These are phyloP conservation scores for Linnemannia elongata DNA, from an alignment of 192 early-diverging fungal species.

Conservation along the genomic window DNA sequence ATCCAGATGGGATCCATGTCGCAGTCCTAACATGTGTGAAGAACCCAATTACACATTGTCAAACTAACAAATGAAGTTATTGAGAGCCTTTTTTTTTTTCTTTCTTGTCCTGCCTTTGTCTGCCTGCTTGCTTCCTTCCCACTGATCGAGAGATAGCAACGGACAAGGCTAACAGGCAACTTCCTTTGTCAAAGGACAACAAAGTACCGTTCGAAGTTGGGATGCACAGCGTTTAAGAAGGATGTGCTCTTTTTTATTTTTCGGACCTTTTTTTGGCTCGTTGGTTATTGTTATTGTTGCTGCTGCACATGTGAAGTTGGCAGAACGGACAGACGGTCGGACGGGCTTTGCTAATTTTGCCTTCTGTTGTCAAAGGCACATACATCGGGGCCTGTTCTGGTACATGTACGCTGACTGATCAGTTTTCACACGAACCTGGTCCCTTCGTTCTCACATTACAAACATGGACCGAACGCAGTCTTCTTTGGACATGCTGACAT, in stretches of 20 bases:
- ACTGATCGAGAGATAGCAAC: too few species aligned
- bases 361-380: not conserved
- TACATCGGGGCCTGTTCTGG: not conserved
- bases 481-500: not conserved
- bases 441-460: not conserved
- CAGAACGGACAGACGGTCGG: not conserved
- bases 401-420: conserved; percentile 2
- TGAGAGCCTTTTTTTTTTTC: not conserved
- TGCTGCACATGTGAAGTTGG: not conserved
- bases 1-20: not conserved
- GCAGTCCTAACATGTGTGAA: not conserved
- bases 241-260: not conserved
- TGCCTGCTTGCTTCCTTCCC: not conserved
- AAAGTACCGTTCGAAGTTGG: not conserved
- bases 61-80: not conserved
- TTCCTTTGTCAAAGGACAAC: not conserved
- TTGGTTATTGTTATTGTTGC: not conserved
- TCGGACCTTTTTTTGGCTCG: not conserved
- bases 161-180: too few species aligned
- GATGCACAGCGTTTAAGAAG: not conserved
- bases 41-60: not conserved
- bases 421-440: not conserved
- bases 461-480: conserved; percentile 8
- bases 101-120: not conserved
- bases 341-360: not conserved